These are phyloP conservation scores for Ceratocystis cubensis DNA, from an alignment of 2,329 filamentous ascomycete genomes.

Conservation along the genomic window DNA sequence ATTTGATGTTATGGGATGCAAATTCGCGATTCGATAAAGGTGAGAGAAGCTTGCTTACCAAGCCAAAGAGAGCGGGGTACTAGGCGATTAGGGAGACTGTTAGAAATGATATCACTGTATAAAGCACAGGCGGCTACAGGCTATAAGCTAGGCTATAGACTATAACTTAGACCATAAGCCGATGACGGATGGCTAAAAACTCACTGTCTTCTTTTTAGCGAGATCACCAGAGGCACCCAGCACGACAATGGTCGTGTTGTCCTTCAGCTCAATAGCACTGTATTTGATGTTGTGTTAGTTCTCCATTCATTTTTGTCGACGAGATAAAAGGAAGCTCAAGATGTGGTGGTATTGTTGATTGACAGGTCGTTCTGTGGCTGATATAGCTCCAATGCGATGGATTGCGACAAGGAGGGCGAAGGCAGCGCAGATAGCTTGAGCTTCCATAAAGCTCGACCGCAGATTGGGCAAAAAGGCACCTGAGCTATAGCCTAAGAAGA, in stretches of 20 bases:
- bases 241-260: constrained; percentile 94
- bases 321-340: background rate
- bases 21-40: background rate
- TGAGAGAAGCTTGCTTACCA: constrained; percentile 51
- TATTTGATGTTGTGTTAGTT: background rate
- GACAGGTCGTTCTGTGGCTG: constrained; percentile 9
- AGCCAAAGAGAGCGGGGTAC: constrained; percentile 94
- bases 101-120: constrained; percentile 8
- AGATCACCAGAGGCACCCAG: constrained; percentile 94
- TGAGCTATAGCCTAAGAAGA: constrained; percentile 9
- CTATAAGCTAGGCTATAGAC: background rate
- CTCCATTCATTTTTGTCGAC: background rate
- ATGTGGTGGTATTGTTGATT: background rate
- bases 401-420: constrained; percentile 16
- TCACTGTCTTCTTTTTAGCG: constrained; percentile 98
- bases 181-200: constrained; percentile 26
- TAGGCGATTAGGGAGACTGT: constrained; percentile 29
- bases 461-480: background rate
- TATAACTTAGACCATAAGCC: background rate
- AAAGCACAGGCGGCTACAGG: constrained; percentile 1
- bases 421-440: constrained; percentile 9
- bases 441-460: constrained; percentile 15
- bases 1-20: background rate
- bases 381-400: constrained; percentile 16
- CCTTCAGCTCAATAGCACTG: constrained; percentile 89